These are phyloP conservation scores for Senna tora DNA, from an alignment of 306 rosid species.

Conservation along the genomic window DNA sequence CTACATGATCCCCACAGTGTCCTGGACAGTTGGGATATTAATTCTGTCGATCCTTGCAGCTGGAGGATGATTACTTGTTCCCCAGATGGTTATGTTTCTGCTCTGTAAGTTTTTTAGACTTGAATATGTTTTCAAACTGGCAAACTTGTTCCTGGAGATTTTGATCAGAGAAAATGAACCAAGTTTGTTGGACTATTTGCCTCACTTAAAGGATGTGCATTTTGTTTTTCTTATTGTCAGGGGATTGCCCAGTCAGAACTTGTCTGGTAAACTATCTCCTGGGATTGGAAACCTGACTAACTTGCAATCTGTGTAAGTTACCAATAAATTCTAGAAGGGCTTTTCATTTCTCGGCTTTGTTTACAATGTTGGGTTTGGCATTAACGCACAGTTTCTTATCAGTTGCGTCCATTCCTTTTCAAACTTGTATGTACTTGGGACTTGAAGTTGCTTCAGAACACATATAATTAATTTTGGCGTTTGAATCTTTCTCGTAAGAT, in stretches of 20 bases:
- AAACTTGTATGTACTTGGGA: neutral
- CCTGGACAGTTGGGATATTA: slow-evolving; percentile 91
- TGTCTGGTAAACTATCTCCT: slow-evolving; percentile 89
- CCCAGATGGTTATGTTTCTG: slow-evolving; percentile 81
- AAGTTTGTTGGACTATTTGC: neutral
- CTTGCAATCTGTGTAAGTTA: slow-evolving; percentile 89
- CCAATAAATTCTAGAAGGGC: slow-evolving; percentile 18
- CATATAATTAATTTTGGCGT: slow-evolving; percentile 3
- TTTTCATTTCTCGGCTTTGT: slow-evolving; percentile 1
- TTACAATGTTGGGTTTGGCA: slow-evolving; percentile 27
- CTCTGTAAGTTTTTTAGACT: slow-evolving; percentile 67
- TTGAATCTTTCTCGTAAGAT: slow-evolving; percentile 14
- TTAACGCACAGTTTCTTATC: slow-evolving; percentile 23
- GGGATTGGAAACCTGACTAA: slow-evolving; percentile 83
- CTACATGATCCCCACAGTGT: slow-evolving; percentile 88
- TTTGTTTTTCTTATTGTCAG: slow-evolving; percentile 42
- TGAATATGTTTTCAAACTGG: slow-evolving; percentile 5
- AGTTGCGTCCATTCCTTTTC: neutral
- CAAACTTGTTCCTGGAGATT: slow-evolving; percentile 23
- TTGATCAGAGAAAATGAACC: slow-evolving; percentile 15
- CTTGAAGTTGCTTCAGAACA: neutral
- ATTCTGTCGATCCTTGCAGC: slow-evolving; percentile 98
- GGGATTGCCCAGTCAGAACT: slow-evolving; percentile 96
- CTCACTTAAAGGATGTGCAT: slow-evolving; percentile 13
- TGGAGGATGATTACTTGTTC: slow-evolving; percentile 99